Evolutionary conservation across 2,329 filamentous ascomycete genomes (phyloP), one percentile per base, ranked within the genome.

Genomic region (Whalleya microplaca): DNA sequence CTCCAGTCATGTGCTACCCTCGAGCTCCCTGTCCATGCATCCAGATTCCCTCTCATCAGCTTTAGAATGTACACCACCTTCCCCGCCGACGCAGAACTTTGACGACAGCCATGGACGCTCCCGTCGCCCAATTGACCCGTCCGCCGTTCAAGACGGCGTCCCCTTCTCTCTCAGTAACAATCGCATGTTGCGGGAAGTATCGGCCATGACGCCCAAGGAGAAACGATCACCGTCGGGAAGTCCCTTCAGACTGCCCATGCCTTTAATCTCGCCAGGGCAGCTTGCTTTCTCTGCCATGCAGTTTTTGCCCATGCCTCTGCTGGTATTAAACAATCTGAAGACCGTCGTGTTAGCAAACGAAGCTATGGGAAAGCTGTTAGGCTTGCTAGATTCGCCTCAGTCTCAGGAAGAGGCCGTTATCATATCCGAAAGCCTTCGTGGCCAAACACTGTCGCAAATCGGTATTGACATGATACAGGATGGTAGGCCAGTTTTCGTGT

Each of bases 261-360:
- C 80, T 0, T 71, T 71, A 51, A 75, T 80, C 47, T 80, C 78
- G 0, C 76, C 80, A 0, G 79, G 76, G 1, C 81, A 85, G 64
- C 73, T 87, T 41, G 86, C 88, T 20, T 85, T 90, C 56, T 83
- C 86, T 1, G 85, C 88, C 4, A 76, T 93, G 73, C 88, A 90
- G 66, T 91, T 90, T 67, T 77, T 93, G 4, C 90, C 90, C 0
- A 84, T 91, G 45, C 90, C 90, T 0, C 71, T 91, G 3, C 71
- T 92, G 37, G 84, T 93, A 1, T 75, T 93, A 37, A 87, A 87
- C 48, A 84, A 80, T 37, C 67, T 83, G 27, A 92, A 92, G 72
- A 89, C 86, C 0, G 82, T 92, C 2, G 80, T 90, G 1, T 72
- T 92, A 41, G 89, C 88, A 29, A 93, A 93, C 65, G 87, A 92